Base-by-base conservation (phyloP, 225 moss, liverwort and hornwort genomes). In the Polytrichum formosum region DNA sequence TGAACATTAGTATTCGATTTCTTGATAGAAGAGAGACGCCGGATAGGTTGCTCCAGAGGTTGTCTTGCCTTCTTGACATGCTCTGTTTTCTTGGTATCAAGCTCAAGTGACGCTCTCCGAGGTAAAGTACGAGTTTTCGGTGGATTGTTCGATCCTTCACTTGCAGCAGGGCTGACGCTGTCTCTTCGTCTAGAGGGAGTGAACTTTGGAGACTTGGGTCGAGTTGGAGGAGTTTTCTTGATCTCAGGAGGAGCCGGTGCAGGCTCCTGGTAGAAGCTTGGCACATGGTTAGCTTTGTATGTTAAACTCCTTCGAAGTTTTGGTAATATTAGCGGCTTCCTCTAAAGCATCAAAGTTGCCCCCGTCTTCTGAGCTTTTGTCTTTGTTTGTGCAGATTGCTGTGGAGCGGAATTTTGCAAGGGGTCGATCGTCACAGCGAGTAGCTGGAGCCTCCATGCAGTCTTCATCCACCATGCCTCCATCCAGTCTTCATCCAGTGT, bases 261-360 rank as follows among this genome's bases (percentile, higher is more conserved):
- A 6, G 92, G 83, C 72, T 96, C 95, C 33, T 90, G 91, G 55
- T 96, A 96, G 30, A 96, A 96, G 7, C 85, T 78, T 3, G 95
- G 95, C 80, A 96, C 93, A 0, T 93, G 95, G 55, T 93, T 96
- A 0, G 95, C 95, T 56, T 96, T 96, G 58, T 93, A 96, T 2
- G 85, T 75, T 73, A 93, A 71, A 61, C 90, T 91, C 64, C 90
- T 93, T 1, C 95, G 77, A 0, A 96, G 78, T n/a, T n/a, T n/a
- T n/a, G n/a, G n/a, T n/a, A n/a, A n/a, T n/a, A n/a, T n/a, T n/a
- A n/a, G n/a, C n/a, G n/a, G n/a, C n/a, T n/a, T n/a, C n/a, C n/a
- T n/a, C n/a, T n/a, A n/a, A n/a, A n/a, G n/a, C n/a, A n/a, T n/a
- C n/a, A n/a, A n/a, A n/a, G n/a, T n/a, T n/a, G n/a, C n/a, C n/a